Evolutionary conservation across 2,329 filamentous ascomycete genomes (phyloP), one percentile per base, ranked within the genome.

Genomic region (Cladophialophora chaetospira): DNA sequence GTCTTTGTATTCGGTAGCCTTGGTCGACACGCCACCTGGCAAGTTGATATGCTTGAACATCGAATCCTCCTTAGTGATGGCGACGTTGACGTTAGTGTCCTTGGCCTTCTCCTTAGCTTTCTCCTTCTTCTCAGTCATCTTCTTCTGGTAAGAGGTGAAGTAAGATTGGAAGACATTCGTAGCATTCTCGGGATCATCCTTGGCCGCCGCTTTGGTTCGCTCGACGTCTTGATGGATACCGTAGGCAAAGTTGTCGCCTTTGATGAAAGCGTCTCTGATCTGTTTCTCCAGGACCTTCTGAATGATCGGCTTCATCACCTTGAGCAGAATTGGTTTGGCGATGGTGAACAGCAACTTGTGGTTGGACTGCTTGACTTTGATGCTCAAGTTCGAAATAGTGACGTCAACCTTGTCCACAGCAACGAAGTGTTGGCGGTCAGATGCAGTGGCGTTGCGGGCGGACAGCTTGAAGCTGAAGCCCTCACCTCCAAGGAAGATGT

Each of bases 401-500:
- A 96, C 89, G 36, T 88, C 81, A 2, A 96, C 88, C 73, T 88
- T 92, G 69, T 96, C 91, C 59, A 97, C 82, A 82, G 96, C 97
- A 83, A 97, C 93, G 76, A 96, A 94, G 72, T 94, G 86, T 67
- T 89, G 84, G 25, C 80, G 78, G 68, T 96, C 91, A 17, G 79
- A 80, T 70, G 87, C 83, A 50, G 93, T 86, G 2, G 90, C 87
- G 44, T 87, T 92, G 55, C 92, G 89, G 66, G 96, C 82, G 70
- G 91, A 89, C 70, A 97, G 85, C 74, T 91, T 92, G 82, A 97
- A 96, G 68, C 88, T 88, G 72, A 99, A 87, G 31, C 94, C 94
- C 40, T 88, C 83, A 28, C 92, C 94, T 23, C 88, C 89, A 53
- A 99, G 83, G 69, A 91, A 84, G 67, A 99, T 86, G 70, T 97